A percentile compares a stretch with the other conserved stretches of the same genome.
phyloP scores from a whole-genome alignment of 306 rosid genomes.

The Castanospermum australe region DNA sequence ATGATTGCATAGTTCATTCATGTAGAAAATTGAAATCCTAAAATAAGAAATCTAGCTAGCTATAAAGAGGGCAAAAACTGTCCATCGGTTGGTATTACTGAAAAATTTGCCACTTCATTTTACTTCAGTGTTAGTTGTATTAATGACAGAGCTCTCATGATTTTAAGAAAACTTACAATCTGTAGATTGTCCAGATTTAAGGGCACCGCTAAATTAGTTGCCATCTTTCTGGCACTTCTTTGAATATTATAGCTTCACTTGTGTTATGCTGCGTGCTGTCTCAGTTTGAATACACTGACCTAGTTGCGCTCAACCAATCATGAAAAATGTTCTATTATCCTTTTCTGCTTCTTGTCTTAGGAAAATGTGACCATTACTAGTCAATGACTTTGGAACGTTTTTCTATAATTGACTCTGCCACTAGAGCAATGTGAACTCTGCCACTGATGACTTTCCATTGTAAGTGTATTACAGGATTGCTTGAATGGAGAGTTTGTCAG shows the following conservation, averaged over 20 bases:
- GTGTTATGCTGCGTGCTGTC: not conserved
- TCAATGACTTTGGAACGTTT: not conserved
- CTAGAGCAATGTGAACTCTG: not conserved
- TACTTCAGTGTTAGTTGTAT: not conserved
- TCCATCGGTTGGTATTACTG: not conserved
- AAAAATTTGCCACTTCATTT: not conserved
- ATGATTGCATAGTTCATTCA: not conserved
- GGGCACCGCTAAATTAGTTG: not conserved
- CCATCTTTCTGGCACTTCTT: not conserved
- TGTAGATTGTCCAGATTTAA: not conserved
- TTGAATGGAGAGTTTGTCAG: constrained; percentile 93
- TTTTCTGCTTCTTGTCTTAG: not conserved
- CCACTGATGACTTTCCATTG: not conserved
- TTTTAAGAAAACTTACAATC: not conserved
- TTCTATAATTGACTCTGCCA: not conserved
- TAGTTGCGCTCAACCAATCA: not conserved
- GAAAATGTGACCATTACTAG: not conserved
- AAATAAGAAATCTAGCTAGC: not conserved
- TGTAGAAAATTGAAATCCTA: not conserved
- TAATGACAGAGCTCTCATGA: not conserved
- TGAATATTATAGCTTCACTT: not conserved
- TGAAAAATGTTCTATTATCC: not conserved
- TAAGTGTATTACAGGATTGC: constrained; percentile 44
- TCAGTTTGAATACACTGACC: not conserved
- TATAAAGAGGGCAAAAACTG: not conserved